Base-by-base conservation (phyloP, 805 yeast species). In the Zygosaccharomyces gambellarensis region DNA sequence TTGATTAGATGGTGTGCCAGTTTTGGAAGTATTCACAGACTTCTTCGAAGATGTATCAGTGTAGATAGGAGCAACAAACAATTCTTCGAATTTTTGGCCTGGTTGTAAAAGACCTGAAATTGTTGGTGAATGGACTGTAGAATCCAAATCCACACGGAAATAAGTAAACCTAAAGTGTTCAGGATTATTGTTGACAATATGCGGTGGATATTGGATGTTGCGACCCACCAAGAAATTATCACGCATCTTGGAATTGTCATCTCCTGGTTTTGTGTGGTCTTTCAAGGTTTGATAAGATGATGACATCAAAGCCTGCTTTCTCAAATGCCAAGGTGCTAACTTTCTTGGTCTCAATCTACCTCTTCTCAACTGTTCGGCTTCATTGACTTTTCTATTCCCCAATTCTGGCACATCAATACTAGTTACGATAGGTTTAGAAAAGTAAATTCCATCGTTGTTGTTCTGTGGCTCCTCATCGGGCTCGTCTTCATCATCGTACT, bases 111-210 rank as follows among this genome's bases (percentile, higher is more conserved):
- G 71, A 0, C 97, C 97, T 3, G 95, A 84, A 23, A 90, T 83
- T 4, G 87, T 83, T 2, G 96, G 89, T 0, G 97, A 81, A 67
- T 90, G 97, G 22, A 90, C 80, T 0, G 98, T 90, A n/a, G 89
- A 81, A 12, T 84, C 86, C 56, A 92, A 68, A 60, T 89, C 95
- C 55, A 90, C 96, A 56, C 98, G 76, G 68, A 94, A 92, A 63
- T 92, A 92, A 0, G 98, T 89, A 71, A 87, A 92, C 54, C 98
- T 74, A 64, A 81, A 82, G 52, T 80, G 80, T 49, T 78, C 81
- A 12, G 75, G 76, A 42, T 74, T 72, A 52, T 72, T 73, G 30
- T 72, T 68, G 22, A 72, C 64, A 40, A 73, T 72, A 46, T 73
- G 76, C 3, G 75, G 76, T 12, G 77, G 77, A 46, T 73, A 73